These are phyloP conservation scores for Gossypium raimondii DNA, from an alignment of 345 rosid genomes.

Conservation along the genomic window DNA sequence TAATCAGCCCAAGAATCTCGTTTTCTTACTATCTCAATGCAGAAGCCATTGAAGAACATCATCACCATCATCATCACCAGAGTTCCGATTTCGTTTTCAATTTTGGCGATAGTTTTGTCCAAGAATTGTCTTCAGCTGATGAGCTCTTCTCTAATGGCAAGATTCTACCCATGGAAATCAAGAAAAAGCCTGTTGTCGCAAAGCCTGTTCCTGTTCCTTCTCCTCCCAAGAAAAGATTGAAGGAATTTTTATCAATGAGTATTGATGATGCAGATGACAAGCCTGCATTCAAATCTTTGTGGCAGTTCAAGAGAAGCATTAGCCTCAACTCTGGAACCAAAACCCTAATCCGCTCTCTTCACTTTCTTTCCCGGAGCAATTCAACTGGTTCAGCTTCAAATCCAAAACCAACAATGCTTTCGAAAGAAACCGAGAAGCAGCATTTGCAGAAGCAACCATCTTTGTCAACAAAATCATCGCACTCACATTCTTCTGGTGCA, in stretches of 20 bases:
- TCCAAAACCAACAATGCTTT: constrained; percentile 34
- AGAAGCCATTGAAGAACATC: constrained; percentile 24
- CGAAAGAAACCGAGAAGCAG: constrained; percentile 44
- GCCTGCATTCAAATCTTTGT: constrained; percentile 41
- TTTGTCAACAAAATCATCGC: constrained; percentile 43
- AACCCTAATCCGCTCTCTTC: constrained; percentile 57
- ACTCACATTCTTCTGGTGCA: constrained; percentile 23
- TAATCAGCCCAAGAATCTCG: constrained; percentile 73
- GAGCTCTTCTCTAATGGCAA: constrained; percentile 88
- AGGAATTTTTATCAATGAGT: constrained; percentile 54
- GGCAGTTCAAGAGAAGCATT: constrained; percentile 81
- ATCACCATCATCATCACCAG: constrained; percentile 25
- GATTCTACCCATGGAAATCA: constrained; percentile 66
- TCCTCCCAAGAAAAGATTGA: constrained; percentile 59
- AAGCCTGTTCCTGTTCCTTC: constrained; percentile 21
- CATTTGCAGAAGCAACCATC: constrained; percentile 51
- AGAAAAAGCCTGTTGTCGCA: constrained; percentile 28
- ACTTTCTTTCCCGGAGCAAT: constrained; percentile 73
- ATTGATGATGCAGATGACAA: constrained; percentile 41
- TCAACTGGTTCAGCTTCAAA: constrained; percentile 80
- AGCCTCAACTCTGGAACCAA: constrained; percentile 62
- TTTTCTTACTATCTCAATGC: constrained; percentile 62
- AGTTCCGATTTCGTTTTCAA: constrained; percentile 60
- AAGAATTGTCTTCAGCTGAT: constrained; percentile 67
- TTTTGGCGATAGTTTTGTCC: constrained; percentile 40